Evolutionary conservation across 225 moss, liverwort and hornwort genomes (phyloP).

Genomic region (Thuidium tamariscinum): DNA sequence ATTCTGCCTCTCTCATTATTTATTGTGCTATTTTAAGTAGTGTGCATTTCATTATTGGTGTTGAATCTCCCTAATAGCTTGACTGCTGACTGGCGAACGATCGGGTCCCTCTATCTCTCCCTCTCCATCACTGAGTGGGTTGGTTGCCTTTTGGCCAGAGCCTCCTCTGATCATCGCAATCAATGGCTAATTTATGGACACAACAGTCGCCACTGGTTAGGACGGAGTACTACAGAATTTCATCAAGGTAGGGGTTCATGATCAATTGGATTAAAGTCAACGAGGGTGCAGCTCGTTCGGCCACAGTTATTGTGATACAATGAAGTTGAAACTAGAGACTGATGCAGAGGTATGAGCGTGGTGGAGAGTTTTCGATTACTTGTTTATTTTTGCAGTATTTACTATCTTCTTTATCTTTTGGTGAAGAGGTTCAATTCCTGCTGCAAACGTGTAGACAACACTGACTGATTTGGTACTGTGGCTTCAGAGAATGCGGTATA

Average conservation of each 20-base stretch:
- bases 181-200: neutral
- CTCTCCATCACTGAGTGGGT: neutral
- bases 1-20: neutral
- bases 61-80: neutral
- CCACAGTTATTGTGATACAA: neutral
- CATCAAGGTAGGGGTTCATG: neutral
- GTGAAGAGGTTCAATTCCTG: neutral
- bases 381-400: neutral
- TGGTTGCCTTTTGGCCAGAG: neutral
- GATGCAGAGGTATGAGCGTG: neutral
- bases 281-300: neutral
- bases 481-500: neutral
- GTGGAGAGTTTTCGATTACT: neutral
- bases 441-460: neutral
- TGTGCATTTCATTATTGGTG: neutral
- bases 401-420: neutral
- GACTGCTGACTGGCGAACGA: neutral
- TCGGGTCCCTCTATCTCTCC: neutral
- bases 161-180: neutral
- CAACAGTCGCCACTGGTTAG: neutral
- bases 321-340: neutral
- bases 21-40: neutral
- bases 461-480: neutral
- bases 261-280: neutral
- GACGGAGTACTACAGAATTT: neutral